phyloP scores from a whole-genome alignment of 2,329 filamentous ascomycete species.

The Neofusicoccum sp. region DNA sequence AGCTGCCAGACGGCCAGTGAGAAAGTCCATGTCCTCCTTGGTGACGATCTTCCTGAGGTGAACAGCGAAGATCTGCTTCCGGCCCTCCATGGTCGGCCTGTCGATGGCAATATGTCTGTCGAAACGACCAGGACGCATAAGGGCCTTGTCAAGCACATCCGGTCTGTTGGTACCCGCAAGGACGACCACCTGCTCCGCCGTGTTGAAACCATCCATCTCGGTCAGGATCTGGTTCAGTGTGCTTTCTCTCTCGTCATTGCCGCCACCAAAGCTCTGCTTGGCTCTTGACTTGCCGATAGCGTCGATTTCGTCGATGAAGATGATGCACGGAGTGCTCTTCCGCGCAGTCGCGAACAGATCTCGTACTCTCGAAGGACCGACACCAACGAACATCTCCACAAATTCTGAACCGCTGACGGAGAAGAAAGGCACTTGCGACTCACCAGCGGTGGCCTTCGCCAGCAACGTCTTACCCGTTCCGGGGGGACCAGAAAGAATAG shows the following conservation, averaged over 20 bases:
- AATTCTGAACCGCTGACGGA: constrained; percentile 98
- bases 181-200: constrained; percentile 92
- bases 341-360: constrained; percentile 93
- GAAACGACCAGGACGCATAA: constrained; percentile 96
- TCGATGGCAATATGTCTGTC: constrained; percentile 97
- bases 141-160: constrained; percentile 89
- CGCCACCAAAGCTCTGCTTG: constrained; percentile 81
- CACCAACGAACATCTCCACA: constrained; percentile 99
- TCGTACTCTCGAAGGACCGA: constrained; percentile 91
- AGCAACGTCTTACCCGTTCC: constrained; percentile 98
- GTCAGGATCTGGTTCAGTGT: constrained; percentile 98
- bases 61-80: constrained; percentile 94
- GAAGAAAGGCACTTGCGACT: constrained; percentile 97
- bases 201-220: constrained; percentile 99
- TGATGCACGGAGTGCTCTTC: constrained; percentile 96
- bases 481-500: constrained; percentile 94
- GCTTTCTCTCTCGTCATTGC: constrained; percentile 95
- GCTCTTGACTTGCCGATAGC: constrained; percentile 90
- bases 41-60: constrained; percentile 95
- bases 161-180: constrained; percentile 95
- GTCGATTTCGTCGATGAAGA: constrained; percentile 99
- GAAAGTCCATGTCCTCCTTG: constrained; percentile 81
- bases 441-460: constrained; percentile 95
- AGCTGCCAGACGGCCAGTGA: constrained; percentile 86
- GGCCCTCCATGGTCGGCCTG: constrained; percentile 92